Conservation (phyloP, 352 stramenopile species). For the Globisporangium megalacanthum region DNA sequence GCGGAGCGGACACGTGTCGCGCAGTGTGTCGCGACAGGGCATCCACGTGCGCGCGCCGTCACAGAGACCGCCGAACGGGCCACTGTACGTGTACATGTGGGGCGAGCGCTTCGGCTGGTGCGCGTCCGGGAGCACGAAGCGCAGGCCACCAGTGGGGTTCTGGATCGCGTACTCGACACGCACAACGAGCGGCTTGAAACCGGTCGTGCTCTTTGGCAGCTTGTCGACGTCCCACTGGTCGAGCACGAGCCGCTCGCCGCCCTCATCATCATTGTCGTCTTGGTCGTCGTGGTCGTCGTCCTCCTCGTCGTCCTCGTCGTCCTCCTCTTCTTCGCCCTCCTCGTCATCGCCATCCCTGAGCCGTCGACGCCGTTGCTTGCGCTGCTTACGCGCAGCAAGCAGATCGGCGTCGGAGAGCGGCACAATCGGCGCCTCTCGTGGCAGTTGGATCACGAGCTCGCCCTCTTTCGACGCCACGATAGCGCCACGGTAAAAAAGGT, state of each 20-base stretch:
- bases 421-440: slow-evolving; percentile 46
- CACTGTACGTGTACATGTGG: slow-evolving; percentile 86
- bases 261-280: slow-evolving; percentile 27
- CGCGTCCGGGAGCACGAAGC: slow-evolving; percentile 70
- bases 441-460: slow-evolving; percentile 75
- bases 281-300: slow-evolving; percentile 36
- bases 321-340: slow-evolving; percentile 36
- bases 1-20: slow-evolving; percentile 66
- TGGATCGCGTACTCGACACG: slow-evolving; percentile 78
- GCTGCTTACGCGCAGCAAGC: slow-evolving; percentile 10
- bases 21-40: slow-evolving; percentile 70
- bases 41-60: slow-evolving; percentile 83
- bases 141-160: slow-evolving; percentile 53
- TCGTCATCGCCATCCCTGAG: slow-evolving; percentile 13
- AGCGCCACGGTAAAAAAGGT: slow-evolving; percentile 79
- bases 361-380: slow-evolving; percentile 8
- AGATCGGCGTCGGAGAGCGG: slow-evolving; percentile 26
- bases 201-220: slow-evolving; percentile 59
- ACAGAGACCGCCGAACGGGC: slow-evolving; percentile 73
- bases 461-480: slow-evolving; percentile 83
- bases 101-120: slow-evolving; percentile 64
- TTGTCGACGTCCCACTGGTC: slow-evolving; percentile 70
- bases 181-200: slow-evolving; percentile 63
- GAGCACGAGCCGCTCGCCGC: slow-evolving; percentile 29
- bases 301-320: slow-evolving; percentile 25